phyloP scores from a whole-genome alignment of 441 rosid species.

The Jatropha podagrica region DNA sequence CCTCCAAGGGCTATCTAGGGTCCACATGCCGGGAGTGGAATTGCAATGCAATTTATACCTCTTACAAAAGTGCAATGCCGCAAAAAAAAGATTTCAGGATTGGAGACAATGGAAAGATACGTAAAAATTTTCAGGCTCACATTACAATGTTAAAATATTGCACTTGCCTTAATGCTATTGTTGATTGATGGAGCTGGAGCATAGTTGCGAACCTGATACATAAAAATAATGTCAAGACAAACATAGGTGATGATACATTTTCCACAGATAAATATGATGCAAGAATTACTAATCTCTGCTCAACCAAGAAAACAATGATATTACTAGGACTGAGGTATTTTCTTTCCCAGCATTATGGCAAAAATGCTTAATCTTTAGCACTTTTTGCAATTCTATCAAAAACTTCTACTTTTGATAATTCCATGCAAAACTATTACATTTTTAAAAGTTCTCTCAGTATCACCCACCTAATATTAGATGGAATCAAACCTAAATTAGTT shows the following conservation, averaged over 20 bases:
- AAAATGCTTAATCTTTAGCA: too few relatives aligned
- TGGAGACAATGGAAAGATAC: background rate
- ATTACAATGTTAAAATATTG: background rate
- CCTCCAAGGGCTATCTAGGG: background rate
- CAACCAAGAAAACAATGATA: too few relatives aligned
- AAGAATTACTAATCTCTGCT: background rate
- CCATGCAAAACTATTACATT: too few relatives aligned
- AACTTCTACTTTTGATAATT: too few relatives aligned
- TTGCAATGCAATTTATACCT: too few relatives aligned
- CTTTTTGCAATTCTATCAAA: too few relatives aligned
- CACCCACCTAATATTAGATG: too few relatives aligned
- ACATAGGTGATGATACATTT: background rate
- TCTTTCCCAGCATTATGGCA: background rate
- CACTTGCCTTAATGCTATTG: conserved; percentile 85
- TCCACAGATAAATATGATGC: background rate
- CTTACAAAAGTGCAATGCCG: background rate
- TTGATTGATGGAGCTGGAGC: conserved; percentile 74
- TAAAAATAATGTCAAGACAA: conserved; percentile 19
- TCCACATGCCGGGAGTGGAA: too few relatives aligned
- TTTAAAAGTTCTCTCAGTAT: too few relatives aligned
- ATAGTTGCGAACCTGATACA: conserved; percentile 78
- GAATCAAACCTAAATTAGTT: too few relatives aligned
- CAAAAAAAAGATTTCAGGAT: background rate
- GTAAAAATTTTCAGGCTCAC: background rate
- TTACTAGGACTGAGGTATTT: background rate